These are phyloP conservation scores for Nothopassalora personata DNA, from an alignment of 2,329 filamentous ascomycete genomes.

Conservation along the genomic window DNA sequence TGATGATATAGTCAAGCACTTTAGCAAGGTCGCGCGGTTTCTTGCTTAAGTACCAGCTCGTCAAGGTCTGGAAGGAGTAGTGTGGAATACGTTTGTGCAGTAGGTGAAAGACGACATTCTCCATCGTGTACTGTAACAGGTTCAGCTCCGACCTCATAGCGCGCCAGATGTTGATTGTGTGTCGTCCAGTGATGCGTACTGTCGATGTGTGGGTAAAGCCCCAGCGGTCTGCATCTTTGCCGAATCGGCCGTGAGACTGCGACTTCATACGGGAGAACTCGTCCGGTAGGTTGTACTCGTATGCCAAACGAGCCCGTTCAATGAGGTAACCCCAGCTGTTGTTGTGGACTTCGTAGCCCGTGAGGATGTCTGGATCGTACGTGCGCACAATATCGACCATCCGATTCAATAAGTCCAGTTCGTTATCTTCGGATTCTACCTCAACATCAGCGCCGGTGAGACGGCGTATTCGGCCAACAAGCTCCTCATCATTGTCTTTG, in stretches of 20 bases:
- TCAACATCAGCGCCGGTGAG: conserved; percentile 52
- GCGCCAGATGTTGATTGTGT: conserved; percentile 96
- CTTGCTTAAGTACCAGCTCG: conserved; percentile 70
- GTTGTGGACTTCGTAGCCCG: conserved; percentile 91
- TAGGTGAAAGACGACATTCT: conserved; percentile 89
- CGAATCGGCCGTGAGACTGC: conserved; percentile 75
- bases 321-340: conserved; percentile 94
- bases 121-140: conserved; percentile 89
- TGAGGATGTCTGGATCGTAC: conserved; percentile 86
- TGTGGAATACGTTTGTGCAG: conserved; percentile 84
- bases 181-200: conserved; percentile 84
- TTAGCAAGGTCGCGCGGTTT: conserved; percentile 66
- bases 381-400: conserved; percentile 79
- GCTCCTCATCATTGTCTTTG: conserved; percentile 48
- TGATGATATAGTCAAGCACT: conserved; percentile 70
- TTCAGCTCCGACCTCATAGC: conserved; percentile 93
- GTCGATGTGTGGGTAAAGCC: conserved; percentile 91
- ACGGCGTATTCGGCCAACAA: conserved; percentile 58
- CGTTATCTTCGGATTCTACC: conserved; percentile 68
- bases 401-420: conserved; percentile 78
- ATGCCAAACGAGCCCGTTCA: conserved; percentile 77
- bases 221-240: conserved; percentile 84
- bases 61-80: conserved; percentile 73
- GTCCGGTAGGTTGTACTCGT: conserved; percentile 84
- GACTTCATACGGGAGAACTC: conserved; percentile 86